Conservation (phyloP, 2,329 filamentous ascomycete species). For the Alternaria burnsii region DNA sequence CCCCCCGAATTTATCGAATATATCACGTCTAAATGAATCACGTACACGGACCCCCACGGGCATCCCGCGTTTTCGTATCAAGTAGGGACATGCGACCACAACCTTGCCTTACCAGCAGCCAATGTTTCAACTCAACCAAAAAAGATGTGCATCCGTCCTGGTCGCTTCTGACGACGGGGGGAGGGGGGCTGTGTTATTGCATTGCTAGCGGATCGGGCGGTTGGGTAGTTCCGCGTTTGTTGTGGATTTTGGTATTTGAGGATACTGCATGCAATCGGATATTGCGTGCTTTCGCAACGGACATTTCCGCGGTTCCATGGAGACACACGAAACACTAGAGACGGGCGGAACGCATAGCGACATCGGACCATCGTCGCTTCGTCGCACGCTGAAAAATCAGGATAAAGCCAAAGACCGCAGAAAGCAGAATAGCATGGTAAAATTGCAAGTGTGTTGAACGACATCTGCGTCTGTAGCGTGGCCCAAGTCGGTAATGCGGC, state of each 20-base stretch:
- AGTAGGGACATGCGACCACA: constrained; percentile 24
- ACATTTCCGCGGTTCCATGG: constrained; percentile 26
- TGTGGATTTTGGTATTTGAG: constrained; percentile 9
- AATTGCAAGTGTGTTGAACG: constrained; percentile 20
- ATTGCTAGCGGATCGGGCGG: constrained; percentile 22
- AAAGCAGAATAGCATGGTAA: constrained; percentile 16
- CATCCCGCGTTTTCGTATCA: constrained; percentile 31
- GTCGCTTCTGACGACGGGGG: neutral
- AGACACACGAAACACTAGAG: neutral
- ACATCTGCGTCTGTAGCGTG: constrained; percentile 25
- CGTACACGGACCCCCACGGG: constrained; percentile 38
- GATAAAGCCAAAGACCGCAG: constrained; percentile 7
- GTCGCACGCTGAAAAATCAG: constrained; percentile 4
- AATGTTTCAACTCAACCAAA: constrained; percentile 17
- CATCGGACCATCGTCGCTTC: constrained; percentile 7
- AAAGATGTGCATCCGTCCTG: constrained; percentile 13
- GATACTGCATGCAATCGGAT: constrained; percentile 5
- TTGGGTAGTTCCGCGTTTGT: constrained; percentile 14
- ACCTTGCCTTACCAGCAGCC: constrained; percentile 9
- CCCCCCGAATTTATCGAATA: constrained; percentile 22
- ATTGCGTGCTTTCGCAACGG: constrained; percentile 5
- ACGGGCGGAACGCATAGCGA: constrained; percentile 4
- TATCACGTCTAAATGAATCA: constrained; percentile 40
- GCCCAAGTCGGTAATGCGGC: constrained; percentile 16
- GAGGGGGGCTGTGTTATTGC: constrained; percentile 11